phyloP scores from a whole-genome alignment of 768 basidiomycete genomes.

The Piloderma croceum region DNA sequence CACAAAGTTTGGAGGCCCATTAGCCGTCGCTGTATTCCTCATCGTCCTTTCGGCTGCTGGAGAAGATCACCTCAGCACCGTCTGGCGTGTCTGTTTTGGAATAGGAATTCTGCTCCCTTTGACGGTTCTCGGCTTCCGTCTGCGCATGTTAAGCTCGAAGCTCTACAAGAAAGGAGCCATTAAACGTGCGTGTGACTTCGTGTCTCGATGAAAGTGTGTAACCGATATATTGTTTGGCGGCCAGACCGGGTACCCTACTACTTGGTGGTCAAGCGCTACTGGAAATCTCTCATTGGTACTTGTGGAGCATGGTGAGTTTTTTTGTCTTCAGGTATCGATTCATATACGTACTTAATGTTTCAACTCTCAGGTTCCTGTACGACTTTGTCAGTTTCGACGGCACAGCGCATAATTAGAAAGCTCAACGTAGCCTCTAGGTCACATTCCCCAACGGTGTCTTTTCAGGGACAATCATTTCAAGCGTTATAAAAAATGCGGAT shows the following conservation, averaged over 20 bases:
- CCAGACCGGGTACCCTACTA: slow-evolving; percentile 54
- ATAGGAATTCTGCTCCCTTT: slow-evolving; percentile 59
- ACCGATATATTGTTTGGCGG: slow-evolving; percentile 4
- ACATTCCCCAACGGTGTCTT: slow-evolving; percentile 73
- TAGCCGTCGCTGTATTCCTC: slow-evolving; percentile 61
- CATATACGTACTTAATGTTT: slow-evolving; percentile 2
- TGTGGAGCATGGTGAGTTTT: slow-evolving; percentile 59
- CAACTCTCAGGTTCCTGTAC: slow-evolving; percentile 52
- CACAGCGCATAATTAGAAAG: not conserved
- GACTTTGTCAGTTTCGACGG: slow-evolving; percentile 45
- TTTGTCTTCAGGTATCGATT: not conserved
- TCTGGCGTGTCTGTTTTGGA: slow-evolving; percentile 66
- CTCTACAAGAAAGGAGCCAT: slow-evolving; percentile 63
- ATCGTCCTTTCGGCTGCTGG: slow-evolving; percentile 66
- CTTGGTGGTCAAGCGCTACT: slow-evolving; percentile 57
- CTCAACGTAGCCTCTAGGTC: slow-evolving; percentile 32
- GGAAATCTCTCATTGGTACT: slow-evolving; percentile 65
- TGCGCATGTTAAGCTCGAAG: slow-evolving; percentile 64
- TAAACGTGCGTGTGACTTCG: slow-evolving; percentile 37
- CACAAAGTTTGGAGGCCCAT: slow-evolving; percentile 56
- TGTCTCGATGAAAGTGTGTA: not conserved
- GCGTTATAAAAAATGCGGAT: slow-evolving; percentile 50
- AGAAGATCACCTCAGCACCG: slow-evolving; percentile 51
- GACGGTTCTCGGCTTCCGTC: slow-evolving; percentile 65
- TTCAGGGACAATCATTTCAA: slow-evolving; percentile 61